Percentiles rank a stretch among this genome's conserved stretches.
Evolutionary conservation across 768 basidiomycete genomes (phyloP).

Genomic region (Suillus clintonianus): DNA sequence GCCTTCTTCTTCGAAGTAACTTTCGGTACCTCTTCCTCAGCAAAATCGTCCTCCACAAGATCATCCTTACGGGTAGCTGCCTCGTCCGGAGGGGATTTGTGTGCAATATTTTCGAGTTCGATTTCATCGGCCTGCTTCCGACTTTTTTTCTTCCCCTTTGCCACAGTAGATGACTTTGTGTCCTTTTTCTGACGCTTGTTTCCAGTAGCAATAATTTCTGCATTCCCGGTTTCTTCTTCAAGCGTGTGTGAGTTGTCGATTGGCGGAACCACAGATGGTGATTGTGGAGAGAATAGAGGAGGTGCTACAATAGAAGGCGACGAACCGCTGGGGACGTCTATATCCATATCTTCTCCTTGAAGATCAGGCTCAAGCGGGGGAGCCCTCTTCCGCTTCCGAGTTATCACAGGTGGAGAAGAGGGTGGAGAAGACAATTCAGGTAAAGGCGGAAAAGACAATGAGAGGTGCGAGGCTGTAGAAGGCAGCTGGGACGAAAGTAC

Average conservation of each 20-base stretch:
- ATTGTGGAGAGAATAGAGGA: slow-evolving; percentile 48
- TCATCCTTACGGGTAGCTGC: slow-evolving; percentile 2
- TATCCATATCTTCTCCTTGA: slow-evolving; percentile 18
- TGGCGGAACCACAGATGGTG: slow-evolving; percentile 38
- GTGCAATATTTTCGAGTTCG: slow-evolving; percentile 11
- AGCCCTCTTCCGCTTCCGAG: slow-evolving; percentile 29
- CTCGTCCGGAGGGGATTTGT: background rate
- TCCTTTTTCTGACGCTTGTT: slow-evolving; percentile 18
- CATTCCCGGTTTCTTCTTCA: background rate
- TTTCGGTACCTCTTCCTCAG: slow-evolving; percentile 2
- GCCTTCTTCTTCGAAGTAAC: slow-evolving; percentile 20
- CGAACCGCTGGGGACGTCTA: background rate
- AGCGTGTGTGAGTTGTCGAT: background rate
- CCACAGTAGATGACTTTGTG: slow-evolving; percentile 18
- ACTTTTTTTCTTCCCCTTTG: slow-evolving; percentile 30
- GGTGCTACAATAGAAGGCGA: slow-evolving; percentile 29
- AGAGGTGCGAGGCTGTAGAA: slow-evolving; percentile 30
- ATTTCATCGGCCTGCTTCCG: slow-evolving; percentile 26
- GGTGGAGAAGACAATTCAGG: slow-evolving; percentile 23
- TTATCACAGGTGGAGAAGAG: slow-evolving; percentile 23
- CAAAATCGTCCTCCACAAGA: background rate
- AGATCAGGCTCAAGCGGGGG: slow-evolving; percentile 8
- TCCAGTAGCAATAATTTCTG: background rate
- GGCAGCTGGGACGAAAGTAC: slow-evolving; percentile 33
- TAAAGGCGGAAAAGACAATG: slow-evolving; percentile 20